These are phyloP conservation scores for Solanum ahanhuiri DNA, from an alignment of 257 asterid species.

Conservation along the genomic window DNA sequence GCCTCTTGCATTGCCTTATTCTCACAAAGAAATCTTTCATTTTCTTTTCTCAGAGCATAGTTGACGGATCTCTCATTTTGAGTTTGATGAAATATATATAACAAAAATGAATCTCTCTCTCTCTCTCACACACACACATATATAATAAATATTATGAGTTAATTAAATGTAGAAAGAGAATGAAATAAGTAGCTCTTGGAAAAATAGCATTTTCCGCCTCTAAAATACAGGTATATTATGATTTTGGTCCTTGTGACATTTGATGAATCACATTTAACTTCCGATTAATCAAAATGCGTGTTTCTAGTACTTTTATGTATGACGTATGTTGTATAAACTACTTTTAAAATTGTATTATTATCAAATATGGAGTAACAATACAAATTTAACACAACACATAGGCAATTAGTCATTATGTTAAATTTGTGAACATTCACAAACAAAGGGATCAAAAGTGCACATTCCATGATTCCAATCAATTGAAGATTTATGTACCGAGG, in stretches of 20 bases:
- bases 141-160: background rate
- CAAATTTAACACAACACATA: background rate
- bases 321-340: no score
- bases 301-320: no score
- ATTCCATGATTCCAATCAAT: background rate
- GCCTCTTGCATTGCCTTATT: constrained; percentile 44
- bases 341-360: background rate
- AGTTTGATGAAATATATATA: constrained; percentile 17
- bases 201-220: no score
- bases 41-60: constrained; percentile 33
- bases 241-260: no score
- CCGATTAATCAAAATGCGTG: no score
- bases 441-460: background rate
- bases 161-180: no score
- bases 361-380: background rate
- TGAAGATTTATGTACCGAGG: background rate
- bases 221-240: no score
- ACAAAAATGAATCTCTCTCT: no score
- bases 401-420: background rate
- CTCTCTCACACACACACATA: no score
- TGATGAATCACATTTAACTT: no score
- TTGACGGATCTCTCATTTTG: constrained; percentile 43
- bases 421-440: no score
- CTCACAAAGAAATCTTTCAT: constrained; percentile 37
- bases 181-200: no score